Conservation (phyloP, 176 grass and related monocot genomes). For the Metroxylon sagu region DNA sequence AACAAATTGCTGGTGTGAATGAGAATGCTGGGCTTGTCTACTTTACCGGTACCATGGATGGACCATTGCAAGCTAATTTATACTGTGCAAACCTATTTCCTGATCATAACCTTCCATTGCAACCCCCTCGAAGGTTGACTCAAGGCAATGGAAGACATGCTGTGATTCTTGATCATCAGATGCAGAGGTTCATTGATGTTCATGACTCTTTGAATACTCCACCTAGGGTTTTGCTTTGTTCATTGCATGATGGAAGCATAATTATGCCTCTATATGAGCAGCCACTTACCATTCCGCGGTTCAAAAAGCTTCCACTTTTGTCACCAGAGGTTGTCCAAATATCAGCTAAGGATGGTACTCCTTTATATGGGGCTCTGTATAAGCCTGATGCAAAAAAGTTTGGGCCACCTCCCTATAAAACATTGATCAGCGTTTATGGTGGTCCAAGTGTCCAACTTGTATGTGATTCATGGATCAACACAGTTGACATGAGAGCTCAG, state of each 20-base stretch:
- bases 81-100: slow-evolving; percentile 74
- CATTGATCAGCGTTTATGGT: slow-evolving; percentile 76
- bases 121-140: slow-evolving; percentile 75
- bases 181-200: slow-evolving; percentile 87
- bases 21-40: slow-evolving; percentile 79
- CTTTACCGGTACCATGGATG: slow-evolving; percentile 82
- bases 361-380: slow-evolving; percentile 77
- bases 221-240: slow-evolving; percentile 70
- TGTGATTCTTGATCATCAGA: slow-evolving; percentile 93
- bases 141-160: slow-evolving; percentile 69
- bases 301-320: slow-evolving; percentile 65
- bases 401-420: slow-evolving; percentile 92
- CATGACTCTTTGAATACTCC: slow-evolving; percentile 81
- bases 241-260: slow-evolving; percentile 78
- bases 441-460: slow-evolving; percentile 91
- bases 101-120: slow-evolving; percentile 65
- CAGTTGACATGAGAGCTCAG: slow-evolving; percentile 99
- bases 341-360: slow-evolving; percentile 65
- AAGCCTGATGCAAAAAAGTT: slow-evolving; percentile 77
- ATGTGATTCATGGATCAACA: slow-evolving; percentile 84
- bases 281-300: slow-evolving; percentile 39
- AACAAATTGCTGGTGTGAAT: slow-evolving; percentile 90
- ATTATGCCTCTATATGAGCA: slow-evolving; percentile 86
- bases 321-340: slow-evolving; percentile 76
- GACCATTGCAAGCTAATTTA: slow-evolving; percentile 81